Conservation (phyloP, 1,284 basidiomycete genomes). For the Tausonia pullulans region DNA sequence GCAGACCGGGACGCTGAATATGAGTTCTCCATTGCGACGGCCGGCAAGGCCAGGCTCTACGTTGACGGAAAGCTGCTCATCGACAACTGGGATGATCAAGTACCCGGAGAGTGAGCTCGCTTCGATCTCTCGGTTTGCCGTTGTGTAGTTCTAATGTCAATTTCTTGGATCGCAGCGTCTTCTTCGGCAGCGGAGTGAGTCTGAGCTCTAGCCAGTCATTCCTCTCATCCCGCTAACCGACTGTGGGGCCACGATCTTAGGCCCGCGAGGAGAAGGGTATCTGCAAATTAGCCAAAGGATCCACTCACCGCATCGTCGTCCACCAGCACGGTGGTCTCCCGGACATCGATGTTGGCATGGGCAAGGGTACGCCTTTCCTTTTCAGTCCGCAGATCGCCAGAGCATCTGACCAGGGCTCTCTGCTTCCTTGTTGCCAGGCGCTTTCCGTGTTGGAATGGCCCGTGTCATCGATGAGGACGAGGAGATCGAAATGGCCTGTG, state of each 20-base stretch:
- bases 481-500: not conserved
- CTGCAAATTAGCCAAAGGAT: too few relatives aligned
- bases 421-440: not conserved
- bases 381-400: too few relatives aligned
- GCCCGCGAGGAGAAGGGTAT: too few relatives aligned
- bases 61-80: conserved; percentile 42
- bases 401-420: too few relatives aligned
- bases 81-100: conserved; percentile 32
- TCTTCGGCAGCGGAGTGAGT: not conserved
- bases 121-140: not conserved
- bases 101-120: conserved; percentile 13
- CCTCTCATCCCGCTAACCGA: too few relatives aligned
- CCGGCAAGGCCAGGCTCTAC: conserved; percentile 42
- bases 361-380: too few relatives aligned
- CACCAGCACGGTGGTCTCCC: not conserved
- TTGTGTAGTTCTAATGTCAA: too few relatives aligned
- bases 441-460: not conserved
- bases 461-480: not conserved
- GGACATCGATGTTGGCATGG: not conserved
- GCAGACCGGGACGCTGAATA: conserved; percentile 33
- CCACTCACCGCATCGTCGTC: too few relatives aligned
- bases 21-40: conserved; percentile 58
- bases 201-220: not conserved
- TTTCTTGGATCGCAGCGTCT: not conserved
- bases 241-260: too few relatives aligned